Evolutionary conservation across 2,329 filamentous ascomycete genomes (phyloP).

Genomic region (Neofusicoccum umdonicola): DNA sequence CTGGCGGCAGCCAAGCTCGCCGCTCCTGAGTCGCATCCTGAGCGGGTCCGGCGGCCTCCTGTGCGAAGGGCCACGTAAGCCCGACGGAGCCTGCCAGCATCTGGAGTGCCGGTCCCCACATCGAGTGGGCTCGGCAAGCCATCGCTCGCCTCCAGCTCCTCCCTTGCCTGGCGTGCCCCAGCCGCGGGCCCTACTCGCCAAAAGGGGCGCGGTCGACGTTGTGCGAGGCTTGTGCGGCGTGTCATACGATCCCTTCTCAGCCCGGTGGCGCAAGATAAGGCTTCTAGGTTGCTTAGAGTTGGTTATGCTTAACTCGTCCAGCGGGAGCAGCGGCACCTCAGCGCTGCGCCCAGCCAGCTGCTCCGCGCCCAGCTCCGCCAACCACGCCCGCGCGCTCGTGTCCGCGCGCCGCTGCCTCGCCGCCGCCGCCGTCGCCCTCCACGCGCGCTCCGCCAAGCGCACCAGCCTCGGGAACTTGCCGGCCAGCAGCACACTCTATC

Average conservation of each 20-base stretch:
- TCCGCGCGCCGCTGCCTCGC: neutral
- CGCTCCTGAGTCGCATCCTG: slow-evolving; percentile 12
- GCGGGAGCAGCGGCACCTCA: neutral
- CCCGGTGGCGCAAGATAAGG: slow-evolving; percentile 15
- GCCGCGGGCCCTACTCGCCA: neutral
- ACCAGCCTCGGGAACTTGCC: slow-evolving; percentile 6
- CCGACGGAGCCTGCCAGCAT: slow-evolving; percentile 11
- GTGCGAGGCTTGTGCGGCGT: slow-evolving; percentile 13
- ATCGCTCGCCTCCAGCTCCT: slow-evolving; percentile 12
- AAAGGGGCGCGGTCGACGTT: slow-evolving; percentile 7
- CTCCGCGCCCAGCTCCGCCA: neutral
- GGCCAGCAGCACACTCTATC: neutral
- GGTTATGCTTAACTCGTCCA: slow-evolving; percentile 8
- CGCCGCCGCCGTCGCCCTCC: neutral
- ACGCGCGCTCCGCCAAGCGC: neutral
- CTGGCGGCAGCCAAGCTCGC: slow-evolving; percentile 1
- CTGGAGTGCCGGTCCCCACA: slow-evolving; percentile 8
- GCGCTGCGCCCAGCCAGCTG: neutral
- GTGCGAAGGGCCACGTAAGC: slow-evolving; percentile 15
- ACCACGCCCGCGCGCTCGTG: neutral
- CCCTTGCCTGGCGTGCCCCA: neutral
- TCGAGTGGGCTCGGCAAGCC: slow-evolving; percentile 10
- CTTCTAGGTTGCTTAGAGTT: slow-evolving; percentile 7
- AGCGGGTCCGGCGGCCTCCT: slow-evolving; percentile 14
- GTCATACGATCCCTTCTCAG: slow-evolving; percentile 12